phyloP scores from a whole-genome alignment of 352 stramenopile species.

The Globisporangium carolinianum region DNA sequence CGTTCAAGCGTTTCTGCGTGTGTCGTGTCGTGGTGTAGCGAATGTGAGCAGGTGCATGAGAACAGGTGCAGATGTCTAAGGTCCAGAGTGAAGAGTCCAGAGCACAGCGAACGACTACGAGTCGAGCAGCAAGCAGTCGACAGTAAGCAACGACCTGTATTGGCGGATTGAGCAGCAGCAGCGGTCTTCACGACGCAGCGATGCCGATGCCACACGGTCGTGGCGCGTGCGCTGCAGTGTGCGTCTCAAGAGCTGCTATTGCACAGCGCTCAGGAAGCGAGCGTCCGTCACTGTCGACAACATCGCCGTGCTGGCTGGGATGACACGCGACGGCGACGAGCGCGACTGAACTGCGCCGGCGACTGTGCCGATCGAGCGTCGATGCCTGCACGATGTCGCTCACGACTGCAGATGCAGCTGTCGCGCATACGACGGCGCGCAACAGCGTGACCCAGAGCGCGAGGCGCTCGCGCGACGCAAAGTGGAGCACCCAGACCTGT shows the following conservation, averaged over 20 bases:
- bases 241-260: no score
- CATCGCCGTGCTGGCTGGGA: neutral
- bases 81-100: no score
- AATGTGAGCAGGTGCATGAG: neutral
- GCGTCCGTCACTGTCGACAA: no score
- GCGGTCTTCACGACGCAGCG: conserved; percentile 1
- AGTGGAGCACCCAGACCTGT: conserved; percentile 67
- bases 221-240: no score
- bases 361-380: conserved; percentile 2
- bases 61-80: neutral
- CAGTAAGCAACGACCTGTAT: no score
- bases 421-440: conserved; percentile 25
- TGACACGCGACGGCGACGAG: conserved; percentile 4
- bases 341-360: neutral
- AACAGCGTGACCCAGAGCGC: conserved; percentile 38
- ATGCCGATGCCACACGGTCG: neutral
- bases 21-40: neutral
- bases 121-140: neutral
- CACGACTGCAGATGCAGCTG: conserved; percentile 27
- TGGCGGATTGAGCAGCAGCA: neutral
- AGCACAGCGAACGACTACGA: no score
- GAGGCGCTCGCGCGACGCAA: conserved; percentile 30
- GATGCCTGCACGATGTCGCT: conserved; percentile 28
- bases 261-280: no score
- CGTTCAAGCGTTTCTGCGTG: neutral